phyloP scores from a whole-genome alignment of 2,329 filamentous ascomycete genomes.

The Alternaria dauci region DNA sequence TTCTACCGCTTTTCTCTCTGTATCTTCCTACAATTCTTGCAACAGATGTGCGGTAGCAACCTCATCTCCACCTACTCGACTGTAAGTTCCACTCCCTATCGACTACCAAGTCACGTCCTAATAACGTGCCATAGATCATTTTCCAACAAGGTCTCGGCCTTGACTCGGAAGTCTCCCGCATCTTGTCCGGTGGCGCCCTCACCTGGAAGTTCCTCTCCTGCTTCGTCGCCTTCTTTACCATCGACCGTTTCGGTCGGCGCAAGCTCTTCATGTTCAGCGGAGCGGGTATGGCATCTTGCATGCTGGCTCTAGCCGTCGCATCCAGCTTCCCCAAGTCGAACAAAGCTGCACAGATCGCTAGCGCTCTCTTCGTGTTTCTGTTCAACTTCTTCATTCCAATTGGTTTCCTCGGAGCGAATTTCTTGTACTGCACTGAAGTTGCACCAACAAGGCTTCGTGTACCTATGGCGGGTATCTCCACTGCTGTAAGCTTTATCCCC shows the following conservation, averaged over 20 bases:
- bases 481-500: constrained; percentile 44
- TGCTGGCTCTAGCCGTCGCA: constrained; percentile 62
- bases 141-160: constrained; percentile 54
- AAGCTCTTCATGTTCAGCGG: constrained; percentile 63
- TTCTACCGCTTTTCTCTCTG: constrained; percentile 65
- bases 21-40: constrained; percentile 60
- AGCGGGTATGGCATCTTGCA: constrained; percentile 63
- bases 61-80: constrained; percentile 60
- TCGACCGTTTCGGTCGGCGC: constrained; percentile 74
- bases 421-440: constrained; percentile 67
- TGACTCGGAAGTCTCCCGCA: constrained; percentile 61
- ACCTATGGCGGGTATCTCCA: constrained; percentile 65
- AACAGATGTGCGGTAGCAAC: constrained; percentile 62
- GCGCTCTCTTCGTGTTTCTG: constrained; percentile 65
- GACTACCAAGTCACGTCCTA: neutral
- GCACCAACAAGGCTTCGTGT: constrained; percentile 62
- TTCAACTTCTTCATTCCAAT: constrained; percentile 69
- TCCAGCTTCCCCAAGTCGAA: constrained; percentile 60
- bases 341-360: constrained; percentile 59
- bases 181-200: constrained; percentile 68
- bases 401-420: constrained; percentile 67
- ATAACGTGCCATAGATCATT: constrained; percentile 44
- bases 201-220: constrained; percentile 66
- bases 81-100: constrained; percentile 56
- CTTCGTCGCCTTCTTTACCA: constrained; percentile 73